Percentiles rank a stretch among this genome's conserved stretches.
Evolutionary conservation across 345 rosid genomes (phyloP).

Genomic region (Eucalyptus microcorys): DNA sequence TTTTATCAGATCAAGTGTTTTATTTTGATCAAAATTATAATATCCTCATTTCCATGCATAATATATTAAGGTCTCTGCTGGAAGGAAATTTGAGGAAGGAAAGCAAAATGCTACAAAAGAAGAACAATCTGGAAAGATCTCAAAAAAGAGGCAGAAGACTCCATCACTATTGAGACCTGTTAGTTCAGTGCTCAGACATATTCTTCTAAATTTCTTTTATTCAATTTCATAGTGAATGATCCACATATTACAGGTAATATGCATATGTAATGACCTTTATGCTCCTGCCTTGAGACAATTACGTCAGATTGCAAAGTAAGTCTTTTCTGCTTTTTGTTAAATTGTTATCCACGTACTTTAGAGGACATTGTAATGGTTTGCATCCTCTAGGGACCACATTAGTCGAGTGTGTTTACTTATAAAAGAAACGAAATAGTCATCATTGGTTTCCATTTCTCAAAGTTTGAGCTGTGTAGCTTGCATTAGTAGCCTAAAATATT

Average conservation of each 20-base stretch:
- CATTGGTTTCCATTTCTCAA: not conserved
- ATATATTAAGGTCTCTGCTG: conserved; percentile 54
- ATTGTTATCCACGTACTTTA: not conserved
- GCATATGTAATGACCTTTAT: conserved; percentile 91
- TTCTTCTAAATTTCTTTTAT: not conserved
- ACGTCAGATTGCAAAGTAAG: conserved; percentile 96
- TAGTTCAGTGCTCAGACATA: conserved; percentile 16
- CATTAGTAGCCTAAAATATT: not conserved
- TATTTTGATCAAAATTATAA: not conserved
- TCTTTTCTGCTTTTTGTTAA: not conserved
- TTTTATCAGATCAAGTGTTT: not conserved
- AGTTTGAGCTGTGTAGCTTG: not conserved
- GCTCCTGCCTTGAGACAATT: conserved; percentile 84
- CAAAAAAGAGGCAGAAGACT: conserved; percentile 48
- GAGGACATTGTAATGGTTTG: not conserved
- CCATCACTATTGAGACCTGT: conserved; percentile 76
- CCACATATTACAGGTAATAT: conserved; percentile 38
- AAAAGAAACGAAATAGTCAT: not conserved
- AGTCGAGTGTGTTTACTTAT: not conserved
- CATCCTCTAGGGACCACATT: not conserved
- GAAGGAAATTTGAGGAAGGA: conserved; percentile 39
- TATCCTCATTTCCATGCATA: not conserved
- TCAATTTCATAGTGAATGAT: not conserved
- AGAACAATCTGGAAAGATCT: conserved; percentile 31
- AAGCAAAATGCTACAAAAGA: conserved; percentile 48